These are phyloP conservation scores for Epichloe sibirici DNA, from an alignment of 2,329 filamentous ascomycete genomes.

Conservation along the genomic window DNA sequence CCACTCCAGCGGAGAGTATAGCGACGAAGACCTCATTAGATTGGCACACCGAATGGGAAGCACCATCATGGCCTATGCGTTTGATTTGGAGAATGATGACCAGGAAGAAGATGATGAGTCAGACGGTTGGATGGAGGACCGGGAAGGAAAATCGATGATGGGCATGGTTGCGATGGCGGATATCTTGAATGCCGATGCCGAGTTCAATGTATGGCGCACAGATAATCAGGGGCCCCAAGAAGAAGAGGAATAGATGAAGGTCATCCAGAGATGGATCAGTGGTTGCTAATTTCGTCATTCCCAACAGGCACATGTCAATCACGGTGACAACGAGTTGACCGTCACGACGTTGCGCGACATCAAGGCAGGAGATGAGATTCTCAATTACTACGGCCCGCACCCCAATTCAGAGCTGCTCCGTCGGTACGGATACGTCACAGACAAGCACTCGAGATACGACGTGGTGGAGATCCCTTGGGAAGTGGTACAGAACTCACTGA, in stretches of 20 bases:
- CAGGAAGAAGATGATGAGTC: constrained; percentile 46
- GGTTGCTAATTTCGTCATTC: neutral
- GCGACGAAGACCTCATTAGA: constrained; percentile 32
- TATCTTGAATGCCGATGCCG: constrained; percentile 77
- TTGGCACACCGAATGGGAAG: constrained; percentile 73
- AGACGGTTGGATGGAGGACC: constrained; percentile 54
- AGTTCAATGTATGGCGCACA: constrained; percentile 56
- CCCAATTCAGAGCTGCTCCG: constrained; percentile 72
- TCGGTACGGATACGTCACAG: constrained; percentile 78
- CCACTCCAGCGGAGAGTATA: constrained; percentile 18
- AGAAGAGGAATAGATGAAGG: neutral
- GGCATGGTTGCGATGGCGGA: constrained; percentile 89
- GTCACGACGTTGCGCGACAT: constrained; percentile 64
- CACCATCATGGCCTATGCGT: constrained; percentile 86
- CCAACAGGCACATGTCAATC: constrained; percentile 39
- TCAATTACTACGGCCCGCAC: constrained; percentile 82
- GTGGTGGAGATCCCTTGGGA: constrained; percentile 66
- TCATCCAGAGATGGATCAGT: neutral
- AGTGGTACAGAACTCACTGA: constrained; percentile 37
- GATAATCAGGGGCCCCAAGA: neutral
- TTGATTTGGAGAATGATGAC: constrained; percentile 57
- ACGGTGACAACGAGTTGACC: constrained; percentile 43
- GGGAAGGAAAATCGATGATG: constrained; percentile 47
- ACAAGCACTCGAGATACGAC: constrained; percentile 65
- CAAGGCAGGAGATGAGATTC: constrained; percentile 58